Evolutionary conservation across 768 basidiomycete genomes (phyloP), one percentile per base, ranked within the genome.

Genomic region (Russula sp.): DNA sequence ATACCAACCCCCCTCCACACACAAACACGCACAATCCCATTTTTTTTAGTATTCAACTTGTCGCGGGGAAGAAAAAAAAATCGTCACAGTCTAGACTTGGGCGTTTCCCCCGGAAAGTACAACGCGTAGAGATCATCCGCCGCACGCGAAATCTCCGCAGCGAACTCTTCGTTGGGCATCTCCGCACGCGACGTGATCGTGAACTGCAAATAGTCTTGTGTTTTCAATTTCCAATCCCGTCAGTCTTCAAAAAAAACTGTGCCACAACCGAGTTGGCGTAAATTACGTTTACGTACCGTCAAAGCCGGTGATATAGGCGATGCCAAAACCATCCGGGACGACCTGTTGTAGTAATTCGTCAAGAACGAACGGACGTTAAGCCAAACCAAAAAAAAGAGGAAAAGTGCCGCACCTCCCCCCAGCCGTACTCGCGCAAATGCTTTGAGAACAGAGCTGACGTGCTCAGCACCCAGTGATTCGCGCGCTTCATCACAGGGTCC

Each of bases 301-400:
- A 68, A 83, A 88, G 42, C 90, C 90, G n/a, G 94, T 94, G 82
- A 93, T 86, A 70, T 98, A 98, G 13, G 93, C 88, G 35, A 98
- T 87, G 36, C 95, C 95, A 70, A 95, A 98, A 1, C 95, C 95
- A 66, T 97, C 87, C 1, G 90, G 86, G 29, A 96, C 92, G 48
- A 98, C 90, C 81, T 82, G 39, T n/a, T n/a, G 13, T 10, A 34
- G n/a, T 18, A 22, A 16, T 29, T 29, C 29, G 41, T 54, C 29
- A 54, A 42, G 11, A 48, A 14, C 25, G 29, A 42, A 42, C 18
- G 18, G 7, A 42, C 13, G 22, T 43, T 43, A 18, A 1, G n/a
- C 8, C 18, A 9, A 16, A 4, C 45, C 0, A 9, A 9, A 20
- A 10, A 35, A 36, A 8, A 42, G 47, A 46, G 7, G 1, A 59